Percentiles rank a stretch among this genome's conserved stretches.
Evolutionary conservation across 1,284 basidiomycete species (phyloP).

Genomic region (Trichosporon asahii): DNA sequence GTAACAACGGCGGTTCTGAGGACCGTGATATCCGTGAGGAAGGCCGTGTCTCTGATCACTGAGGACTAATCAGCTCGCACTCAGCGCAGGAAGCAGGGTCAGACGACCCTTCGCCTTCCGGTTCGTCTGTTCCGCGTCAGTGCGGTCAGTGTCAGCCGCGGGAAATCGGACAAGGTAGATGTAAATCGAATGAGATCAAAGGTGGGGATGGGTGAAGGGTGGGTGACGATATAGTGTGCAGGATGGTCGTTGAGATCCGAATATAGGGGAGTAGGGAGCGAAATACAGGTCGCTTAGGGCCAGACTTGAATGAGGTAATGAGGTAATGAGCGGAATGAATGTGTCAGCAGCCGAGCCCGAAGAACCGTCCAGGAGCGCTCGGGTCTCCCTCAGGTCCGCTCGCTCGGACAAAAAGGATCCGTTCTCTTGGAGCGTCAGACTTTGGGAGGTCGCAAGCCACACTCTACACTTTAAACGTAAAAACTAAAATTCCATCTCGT

Average conservation of each 20-base stretch:
- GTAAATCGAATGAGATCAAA: not conserved
- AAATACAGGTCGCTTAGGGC: not conserved
- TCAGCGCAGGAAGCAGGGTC: too few relatives aligned
- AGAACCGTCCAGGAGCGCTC: not conserved
- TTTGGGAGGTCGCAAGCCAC: slow-evolving; percentile 1
- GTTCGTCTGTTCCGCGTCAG: too few relatives aligned
- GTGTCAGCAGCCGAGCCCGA: not conserved
- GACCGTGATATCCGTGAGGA: too few relatives aligned
- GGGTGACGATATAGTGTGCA: not conserved
- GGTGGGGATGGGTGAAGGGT: not conserved
- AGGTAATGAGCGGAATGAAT: not conserved
- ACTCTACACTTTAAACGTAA: slow-evolving; percentile 11
- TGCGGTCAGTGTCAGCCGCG: too few relatives aligned
- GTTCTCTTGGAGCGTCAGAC: not conserved
- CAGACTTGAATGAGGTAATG: not conserved
- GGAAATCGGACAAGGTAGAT: not conserved
- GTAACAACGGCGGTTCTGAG: too few relatives aligned
- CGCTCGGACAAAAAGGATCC: not conserved
- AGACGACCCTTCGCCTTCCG: too few relatives aligned
- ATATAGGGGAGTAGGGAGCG: not conserved
- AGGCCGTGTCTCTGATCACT: too few relatives aligned
- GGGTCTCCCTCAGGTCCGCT: not conserved
- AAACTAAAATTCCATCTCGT: not conserved
- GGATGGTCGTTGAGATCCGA: not conserved
- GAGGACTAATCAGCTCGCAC: too few relatives aligned